Evolutionary conservation across 768 basidiomycete genomes (phyloP), one percentile per base, ranked within the genome.

Genomic region (Leccinum ochraceum): DNA sequence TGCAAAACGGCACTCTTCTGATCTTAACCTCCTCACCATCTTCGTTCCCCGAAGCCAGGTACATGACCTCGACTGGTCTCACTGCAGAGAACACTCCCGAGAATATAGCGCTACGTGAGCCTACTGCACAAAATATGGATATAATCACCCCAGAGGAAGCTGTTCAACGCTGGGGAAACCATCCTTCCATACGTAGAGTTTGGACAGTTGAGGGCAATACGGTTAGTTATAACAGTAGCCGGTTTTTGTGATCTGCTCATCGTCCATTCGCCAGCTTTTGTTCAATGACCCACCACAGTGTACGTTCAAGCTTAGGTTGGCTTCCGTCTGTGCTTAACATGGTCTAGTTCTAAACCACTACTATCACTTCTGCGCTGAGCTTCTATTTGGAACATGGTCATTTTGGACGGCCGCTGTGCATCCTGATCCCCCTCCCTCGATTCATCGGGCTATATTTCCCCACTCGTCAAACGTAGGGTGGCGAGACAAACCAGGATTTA

Each of bases 361-460:
- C 72, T 94, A 94, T 74, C 93, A 94, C 74, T 87, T 92, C 60
- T 89, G 88, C 34, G 93, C 89, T 0, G 93, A 95, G 69, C 83
- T 92, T 52, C 76, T 92, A 59, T 77, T 94, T 34, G 92, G 92
- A 34, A 75, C 83, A 3, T 91, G 90, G 81, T 83, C 89, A 2
- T 83, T 91, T 66, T 91, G 87, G 87, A 77, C 79, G 50, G 86
- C 87, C 37, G 80, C 86, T 6, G 61, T 63, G 17, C 66, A 70
- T 58, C 58, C 71, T 48, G 61, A 60, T n/a, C 60, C 64, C 50
- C 80, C 85, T 16, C 86, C 89, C 0, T 79, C 81, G 0, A 79
- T 93, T 20, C 75, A 85, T 65, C 86, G 92, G 44, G 79, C 83
- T 11, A 90, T 94, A 67, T 92, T 94, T 69, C 77, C 86, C 5